phyloP scores from a whole-genome alignment of 768 basidiomycete genomes.

The Tulasnella sp. region DNA sequence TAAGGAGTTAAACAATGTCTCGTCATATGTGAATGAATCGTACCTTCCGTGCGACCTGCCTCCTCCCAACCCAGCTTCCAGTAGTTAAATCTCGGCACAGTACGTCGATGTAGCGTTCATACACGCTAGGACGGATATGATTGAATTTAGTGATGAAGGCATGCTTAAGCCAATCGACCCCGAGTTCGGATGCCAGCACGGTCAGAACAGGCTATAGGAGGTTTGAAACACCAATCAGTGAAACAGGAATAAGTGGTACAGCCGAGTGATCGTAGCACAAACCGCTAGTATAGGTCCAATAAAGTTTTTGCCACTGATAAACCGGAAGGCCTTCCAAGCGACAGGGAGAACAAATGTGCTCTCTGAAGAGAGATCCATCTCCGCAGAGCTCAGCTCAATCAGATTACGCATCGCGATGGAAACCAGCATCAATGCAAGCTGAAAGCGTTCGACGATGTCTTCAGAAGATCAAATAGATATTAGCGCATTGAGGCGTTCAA shows the following conservation, averaged over 20 bases:
- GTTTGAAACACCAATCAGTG: neutral
- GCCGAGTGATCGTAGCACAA: conserved; percentile 26
- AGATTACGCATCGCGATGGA: conserved; percentile 91
- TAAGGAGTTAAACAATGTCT: no score
- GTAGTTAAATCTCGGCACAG: conserved; percentile 87
- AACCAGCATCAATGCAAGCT: conserved; percentile 77
- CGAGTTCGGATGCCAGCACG: conserved; percentile 82
- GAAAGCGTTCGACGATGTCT: conserved; percentile 98
- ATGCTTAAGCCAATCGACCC: conserved; percentile 98
- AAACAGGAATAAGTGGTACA: neutral
- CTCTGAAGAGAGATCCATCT: conserved; percentile 60
- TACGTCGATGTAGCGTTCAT: conserved; percentile 90
- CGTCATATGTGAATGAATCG: no score
- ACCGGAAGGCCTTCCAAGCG: conserved; percentile 57
- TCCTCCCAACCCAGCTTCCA: conserved; percentile 61
- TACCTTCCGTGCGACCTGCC: conserved; percentile 56
- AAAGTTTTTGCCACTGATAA: conserved; percentile 68
- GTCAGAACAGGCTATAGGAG: conserved; percentile 70
- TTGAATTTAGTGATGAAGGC: conserved; percentile 99
- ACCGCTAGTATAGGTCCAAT: conserved; percentile 88
- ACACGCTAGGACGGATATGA: conserved; percentile 90
- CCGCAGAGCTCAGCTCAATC: conserved; percentile 85
- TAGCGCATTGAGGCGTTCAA: neutral
- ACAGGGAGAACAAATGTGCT: conserved; percentile 53
- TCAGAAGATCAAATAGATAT: no score